A percentile compares a stretch with the other conserved stretches of the same genome.
These are phyloP conservation scores for Amanita brunnescens DNA, from an alignment of 768 basidiomycete genomes.

Conservation along the genomic window DNA sequence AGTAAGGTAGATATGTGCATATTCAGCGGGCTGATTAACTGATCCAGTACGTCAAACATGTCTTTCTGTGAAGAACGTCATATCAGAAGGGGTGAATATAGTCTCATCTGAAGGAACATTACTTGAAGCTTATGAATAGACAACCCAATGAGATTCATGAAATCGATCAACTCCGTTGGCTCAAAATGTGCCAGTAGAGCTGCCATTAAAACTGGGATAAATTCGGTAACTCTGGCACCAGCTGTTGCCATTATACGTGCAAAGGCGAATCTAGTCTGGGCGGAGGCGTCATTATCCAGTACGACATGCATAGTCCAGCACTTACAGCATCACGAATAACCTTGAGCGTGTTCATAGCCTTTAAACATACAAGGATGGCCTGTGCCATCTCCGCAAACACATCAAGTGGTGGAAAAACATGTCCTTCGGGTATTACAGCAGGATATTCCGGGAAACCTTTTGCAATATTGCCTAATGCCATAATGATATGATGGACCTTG, in stretches of 20 bases:
- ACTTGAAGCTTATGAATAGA: constrained; percentile 90
- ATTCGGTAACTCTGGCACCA: constrained; percentile 76
- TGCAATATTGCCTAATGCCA: constrained; percentile 90
- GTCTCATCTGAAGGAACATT: constrained; percentile 7
- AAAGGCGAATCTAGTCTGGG: constrained; percentile 86
- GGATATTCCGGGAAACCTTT: constrained; percentile 96
- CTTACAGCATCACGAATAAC: constrained; percentile 88
- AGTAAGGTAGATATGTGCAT: constrained; percentile 73
- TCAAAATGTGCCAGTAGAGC: constrained; percentile 90
- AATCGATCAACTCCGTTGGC: constrained; percentile 86
- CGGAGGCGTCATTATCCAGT: not conserved
- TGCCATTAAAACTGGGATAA: constrained; percentile 83
- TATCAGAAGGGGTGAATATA: constrained; percentile 1
- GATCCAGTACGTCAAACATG: constrained; percentile 82
- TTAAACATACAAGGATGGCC: constrained; percentile 77
- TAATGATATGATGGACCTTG: constrained; percentile 84
- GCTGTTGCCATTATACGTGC: constrained; percentile 87
- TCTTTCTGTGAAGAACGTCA: constrained; percentile 48
- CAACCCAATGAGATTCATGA: constrained; percentile 90
- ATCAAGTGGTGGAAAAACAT: constrained; percentile 61
- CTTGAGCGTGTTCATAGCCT: constrained; percentile 80
- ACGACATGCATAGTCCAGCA: constrained; percentile 8
- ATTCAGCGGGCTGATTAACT: constrained; percentile 81
- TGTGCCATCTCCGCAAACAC: constrained; percentile 83
- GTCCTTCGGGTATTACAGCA: constrained; percentile 53